phyloP scores from a whole-genome alignment of 108 stramenopile species.

The Pseudonitzschia multiseries region DNA sequence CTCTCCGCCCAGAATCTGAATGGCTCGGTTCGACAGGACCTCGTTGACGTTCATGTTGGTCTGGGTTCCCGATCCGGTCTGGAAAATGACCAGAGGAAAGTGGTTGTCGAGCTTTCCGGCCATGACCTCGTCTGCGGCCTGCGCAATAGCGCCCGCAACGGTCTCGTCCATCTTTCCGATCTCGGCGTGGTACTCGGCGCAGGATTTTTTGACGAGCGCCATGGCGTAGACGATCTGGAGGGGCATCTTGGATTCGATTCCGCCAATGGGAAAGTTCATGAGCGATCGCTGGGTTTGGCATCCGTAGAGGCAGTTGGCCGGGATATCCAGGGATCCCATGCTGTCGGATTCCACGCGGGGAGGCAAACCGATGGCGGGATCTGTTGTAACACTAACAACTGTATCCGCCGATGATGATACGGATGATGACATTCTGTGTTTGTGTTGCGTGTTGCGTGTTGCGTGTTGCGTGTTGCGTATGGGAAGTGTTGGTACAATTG shows the following conservation, averaged over 20 bases:
- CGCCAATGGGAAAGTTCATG: conserved; percentile 95
- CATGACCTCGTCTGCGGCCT: conserved; percentile 92
- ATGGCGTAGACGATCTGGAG: conserved; percentile 86
- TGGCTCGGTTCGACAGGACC: conserved; percentile 95
- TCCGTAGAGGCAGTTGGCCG: conserved; percentile 76
- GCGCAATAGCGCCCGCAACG: conserved; percentile 76
- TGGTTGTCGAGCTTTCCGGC: conserved; percentile 90
- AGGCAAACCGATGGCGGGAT: conserved; percentile 51
- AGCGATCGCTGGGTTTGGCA: conserved; percentile 95
- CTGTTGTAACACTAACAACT: no score
- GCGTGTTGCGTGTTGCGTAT: no score
- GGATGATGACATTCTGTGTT: no score
- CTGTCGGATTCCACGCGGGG: conserved; percentile 79
- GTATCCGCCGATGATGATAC: no score
- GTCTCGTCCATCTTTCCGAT: conserved; percentile 62
- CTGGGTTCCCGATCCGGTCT: conserved; percentile 97
- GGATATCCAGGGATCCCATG: conserved; percentile 77
- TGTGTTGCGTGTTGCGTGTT: no score
- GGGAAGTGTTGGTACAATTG: no score
- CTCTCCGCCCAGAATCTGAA: conserved; percentile 89
- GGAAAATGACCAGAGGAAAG: conserved; percentile 95
- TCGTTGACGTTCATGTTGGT: conserved; percentile 99
- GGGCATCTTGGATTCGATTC: conserved; percentile 92
- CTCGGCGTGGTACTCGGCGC: conserved; percentile 82
- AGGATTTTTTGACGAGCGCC: conserved; percentile 93